Evolutionary conservation across 108 stramenopile species (phyloP).

Genomic region (Aurantiochytrium sp.): DNA sequence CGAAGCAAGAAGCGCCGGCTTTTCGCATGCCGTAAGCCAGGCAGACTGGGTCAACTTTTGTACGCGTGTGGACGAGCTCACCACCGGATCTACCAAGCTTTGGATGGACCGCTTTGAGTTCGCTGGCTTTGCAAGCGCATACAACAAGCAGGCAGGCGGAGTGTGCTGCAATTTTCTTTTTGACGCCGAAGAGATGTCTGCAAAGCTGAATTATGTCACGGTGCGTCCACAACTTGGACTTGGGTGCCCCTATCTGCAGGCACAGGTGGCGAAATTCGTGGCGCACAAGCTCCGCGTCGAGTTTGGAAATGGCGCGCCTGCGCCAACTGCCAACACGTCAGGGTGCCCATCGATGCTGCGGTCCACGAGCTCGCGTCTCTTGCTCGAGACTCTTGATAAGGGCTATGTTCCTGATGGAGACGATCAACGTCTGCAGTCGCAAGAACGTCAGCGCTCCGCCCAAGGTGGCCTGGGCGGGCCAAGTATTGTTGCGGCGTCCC

Average conservation of each 20-base stretch:
- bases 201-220: background rate
- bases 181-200: background rate
- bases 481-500: background rate
- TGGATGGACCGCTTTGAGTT: background rate
- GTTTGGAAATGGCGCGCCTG: background rate
- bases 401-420: background rate
- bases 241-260: background rate
- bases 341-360: background rate
- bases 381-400: background rate
- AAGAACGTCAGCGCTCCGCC: too few relatives aligned
- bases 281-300: background rate
- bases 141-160: background rate
- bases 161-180: background rate
- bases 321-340: background rate
- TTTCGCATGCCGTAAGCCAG: background rate
- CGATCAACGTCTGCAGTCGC: too few relatives aligned
- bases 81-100: background rate
- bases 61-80: background rate
- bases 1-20: background rate
- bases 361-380: background rate
- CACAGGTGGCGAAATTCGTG: background rate
- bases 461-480: too few relatives aligned
- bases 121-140: background rate
- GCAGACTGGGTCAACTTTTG: constrained; percentile 3
- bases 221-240: background rate